These are phyloP conservation scores for Backusella australiensis DNA, from an alignment of 192 early-diverging fungal genomes.

Conservation along the genomic window DNA sequence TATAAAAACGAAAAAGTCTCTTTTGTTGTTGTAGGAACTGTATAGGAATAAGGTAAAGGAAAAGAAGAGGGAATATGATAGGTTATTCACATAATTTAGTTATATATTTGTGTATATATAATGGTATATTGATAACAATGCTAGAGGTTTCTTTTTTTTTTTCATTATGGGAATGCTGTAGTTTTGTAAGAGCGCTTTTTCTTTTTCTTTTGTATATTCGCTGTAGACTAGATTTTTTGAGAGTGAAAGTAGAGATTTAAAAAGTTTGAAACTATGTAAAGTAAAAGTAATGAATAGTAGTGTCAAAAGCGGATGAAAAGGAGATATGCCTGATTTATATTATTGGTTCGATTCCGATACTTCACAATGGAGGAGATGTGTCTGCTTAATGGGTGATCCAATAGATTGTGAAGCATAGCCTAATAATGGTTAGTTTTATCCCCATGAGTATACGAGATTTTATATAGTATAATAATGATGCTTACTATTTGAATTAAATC, in stretches of 20 bases:
- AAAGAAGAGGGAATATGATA: not conserved
- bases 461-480: not conserved
- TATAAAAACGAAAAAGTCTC: not conserved
- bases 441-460: not conserved
- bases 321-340: not conserved
- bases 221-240: not conserved
- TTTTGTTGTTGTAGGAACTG: not conserved
- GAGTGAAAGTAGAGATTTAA: not conserved
- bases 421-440: not conserved
- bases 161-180: not conserved
- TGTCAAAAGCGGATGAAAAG: not conserved
- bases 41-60: not conserved
- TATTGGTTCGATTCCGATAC: not conserved
- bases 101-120: not conserved
- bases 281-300: not conserved
- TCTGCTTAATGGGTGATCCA: not conserved
- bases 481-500: slow-evolving; percentile 1
- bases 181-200: not conserved
- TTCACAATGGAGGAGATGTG: not conserved
- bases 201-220: too few relatives aligned
- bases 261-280: not conserved
- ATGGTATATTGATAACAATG: not conserved
- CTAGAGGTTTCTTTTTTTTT: not conserved
- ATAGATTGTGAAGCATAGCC: not conserved
- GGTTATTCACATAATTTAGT: not conserved